Base-by-base conservation (phyloP, 805 yeast genomes). In the Kregervanrija pseudodelftensis region DNA sequence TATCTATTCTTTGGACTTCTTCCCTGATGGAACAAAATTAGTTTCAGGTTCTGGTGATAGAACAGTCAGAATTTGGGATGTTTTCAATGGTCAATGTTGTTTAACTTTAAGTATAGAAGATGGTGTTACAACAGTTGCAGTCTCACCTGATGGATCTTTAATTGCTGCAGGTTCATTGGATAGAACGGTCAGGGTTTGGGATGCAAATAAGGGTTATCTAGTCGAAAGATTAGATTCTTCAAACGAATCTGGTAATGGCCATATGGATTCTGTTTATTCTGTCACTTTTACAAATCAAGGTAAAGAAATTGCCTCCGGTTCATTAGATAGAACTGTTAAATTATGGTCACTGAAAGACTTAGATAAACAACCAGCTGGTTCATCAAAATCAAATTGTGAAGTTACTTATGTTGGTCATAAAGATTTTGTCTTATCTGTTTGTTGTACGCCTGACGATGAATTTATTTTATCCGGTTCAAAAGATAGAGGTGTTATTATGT, bases 61-160 rank as follows among this genome's bases (percentile, higher is more conserved):
- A 58, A 88, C 96, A 13, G 97, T 91, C 33, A 78, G 96, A 63
- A 84, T 93, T 59, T 91, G 99, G 99, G 96, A 91, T 65, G 76
- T 90, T 61, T 79, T 85, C 55, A 77, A 88, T 35, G 93, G 95
- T 17, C 89, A 86, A 68, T 87, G 96, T 64, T 80, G 89, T 16
- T 73, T 89, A 59, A 89, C 96, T 39, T 73, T 91, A 53, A 79
- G 89, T 13, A 90, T 91, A 57, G 97, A 91, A 67, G 98, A 91
- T 64, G 99, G 99, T 55, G 98, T 91, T 43, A 91, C 99, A 45
- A 91, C 99, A 0, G 97, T 91, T 39, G 96, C 97, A 15, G 91
- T 91, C 36, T 86, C 96, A 8, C 97, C 97, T 41, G 95, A 91
- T 65, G 96, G 97, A 35, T 79, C 82, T 55, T 78, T 81, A 56